A percentile compares a stretch with the other conserved stretches of the same genome.
These are phyloP conservation scores for Gleditsia sinensis DNA, from an alignment of 306 rosid species.

Conservation along the genomic window DNA sequence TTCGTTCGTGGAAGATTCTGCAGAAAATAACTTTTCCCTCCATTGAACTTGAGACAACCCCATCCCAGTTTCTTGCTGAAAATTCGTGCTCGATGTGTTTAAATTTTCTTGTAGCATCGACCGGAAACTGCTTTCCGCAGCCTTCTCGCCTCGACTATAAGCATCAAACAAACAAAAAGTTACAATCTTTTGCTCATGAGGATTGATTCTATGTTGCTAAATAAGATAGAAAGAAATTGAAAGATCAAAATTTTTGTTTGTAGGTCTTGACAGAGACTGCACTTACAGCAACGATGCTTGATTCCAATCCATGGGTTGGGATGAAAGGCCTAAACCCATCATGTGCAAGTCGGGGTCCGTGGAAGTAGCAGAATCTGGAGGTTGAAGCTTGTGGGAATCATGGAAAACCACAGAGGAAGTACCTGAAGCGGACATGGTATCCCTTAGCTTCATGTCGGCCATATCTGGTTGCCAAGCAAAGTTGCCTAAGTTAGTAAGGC, in stretches of 20 bases:
- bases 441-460: constrained; percentile 66
- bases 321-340: constrained; percentile 89
- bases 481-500: constrained; percentile 57
- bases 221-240: neutral
- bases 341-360: constrained; percentile 70
- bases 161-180: constrained; percentile 3
- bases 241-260: neutral
- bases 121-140: constrained; percentile 60
- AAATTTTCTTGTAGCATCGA: constrained; percentile 73
- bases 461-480: constrained; percentile 70
- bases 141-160: constrained; percentile 61
- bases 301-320: constrained; percentile 85
- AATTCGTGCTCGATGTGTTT: constrained; percentile 53
- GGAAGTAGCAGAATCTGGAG: constrained; percentile 44
- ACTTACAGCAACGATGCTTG: constrained; percentile 80
- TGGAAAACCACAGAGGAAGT: constrained; percentile 59
- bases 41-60: constrained; percentile 65
- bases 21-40: constrained; percentile 63
- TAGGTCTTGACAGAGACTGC: neutral
- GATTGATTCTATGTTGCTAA: neutral
- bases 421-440: constrained; percentile 48
- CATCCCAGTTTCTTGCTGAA: constrained; percentile 63
- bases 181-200: neutral
- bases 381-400: constrained; percentile 53
- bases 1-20: constrained; percentile 50